These are phyloP conservation scores for Fusarium armeniacum DNA, from an alignment of 2,329 filamentous ascomycete species.

Conservation along the genomic window DNA sequence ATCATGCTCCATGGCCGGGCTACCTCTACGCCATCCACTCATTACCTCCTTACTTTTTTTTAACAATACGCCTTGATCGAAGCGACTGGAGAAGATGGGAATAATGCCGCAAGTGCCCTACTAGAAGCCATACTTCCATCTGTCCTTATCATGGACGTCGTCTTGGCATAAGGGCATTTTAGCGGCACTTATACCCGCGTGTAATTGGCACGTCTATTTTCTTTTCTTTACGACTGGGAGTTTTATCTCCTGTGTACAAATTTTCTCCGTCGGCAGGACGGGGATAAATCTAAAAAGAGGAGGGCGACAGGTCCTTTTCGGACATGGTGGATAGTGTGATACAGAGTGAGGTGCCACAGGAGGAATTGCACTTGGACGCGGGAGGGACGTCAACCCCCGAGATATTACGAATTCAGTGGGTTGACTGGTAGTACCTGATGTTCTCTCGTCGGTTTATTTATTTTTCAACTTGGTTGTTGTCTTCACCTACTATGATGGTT, in stretches of 20 bases:
- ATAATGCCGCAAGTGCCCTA: slow-evolving; percentile 33
- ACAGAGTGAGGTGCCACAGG: slow-evolving; percentile 40
- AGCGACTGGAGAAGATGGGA: slow-evolving; percentile 47
- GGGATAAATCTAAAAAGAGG: slow-evolving; percentile 40
- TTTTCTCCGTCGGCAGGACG: slow-evolving; percentile 14
- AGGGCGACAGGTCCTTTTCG: slow-evolving; percentile 40
- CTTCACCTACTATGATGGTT: slow-evolving; percentile 43
- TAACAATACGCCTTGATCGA: slow-evolving; percentile 47
- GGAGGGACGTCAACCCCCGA: slow-evolving; percentile 31
- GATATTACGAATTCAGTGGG: slow-evolving; percentile 32
- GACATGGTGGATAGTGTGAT: slow-evolving; percentile 40
- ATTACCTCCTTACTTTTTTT: slow-evolving; percentile 52
- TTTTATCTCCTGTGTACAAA: slow-evolving; percentile 48
- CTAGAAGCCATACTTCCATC: slow-evolving; percentile 21
- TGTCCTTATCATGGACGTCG: slow-evolving; percentile 15
- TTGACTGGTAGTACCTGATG: slow-evolving; percentile 45
- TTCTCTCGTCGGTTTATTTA: slow-evolving; percentile 53
- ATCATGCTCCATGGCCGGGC: slow-evolving; percentile 47
- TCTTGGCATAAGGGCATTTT: slow-evolving; percentile 20
- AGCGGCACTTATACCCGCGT: slow-evolving; percentile 38
- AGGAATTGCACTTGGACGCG: slow-evolving; percentile 16
- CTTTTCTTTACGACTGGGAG: slow-evolving; percentile 42
- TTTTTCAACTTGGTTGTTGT: slow-evolving; percentile 48
- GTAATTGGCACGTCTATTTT: slow-evolving; percentile 45
- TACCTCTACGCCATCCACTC: slow-evolving; percentile 59